phyloP scores from a whole-genome alignment of 2,329 filamentous ascomycete genomes.

The Xylaria sp. region DNA sequence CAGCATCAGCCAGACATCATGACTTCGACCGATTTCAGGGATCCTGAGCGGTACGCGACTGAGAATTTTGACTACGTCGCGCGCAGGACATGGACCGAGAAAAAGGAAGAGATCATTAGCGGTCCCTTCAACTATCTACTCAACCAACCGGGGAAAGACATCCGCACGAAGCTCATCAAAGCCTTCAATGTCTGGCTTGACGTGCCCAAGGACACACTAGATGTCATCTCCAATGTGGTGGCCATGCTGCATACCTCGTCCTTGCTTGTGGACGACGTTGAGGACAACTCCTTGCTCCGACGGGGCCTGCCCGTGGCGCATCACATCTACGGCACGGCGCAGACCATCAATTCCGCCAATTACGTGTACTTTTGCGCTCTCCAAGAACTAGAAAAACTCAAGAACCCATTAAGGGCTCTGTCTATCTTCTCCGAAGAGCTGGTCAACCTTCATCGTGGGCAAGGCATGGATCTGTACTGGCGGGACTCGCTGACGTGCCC shows the following conservation, averaged over 20 bases:
- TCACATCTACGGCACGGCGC: constrained; percentile 83
- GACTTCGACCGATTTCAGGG: constrained; percentile 55
- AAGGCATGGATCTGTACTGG: constrained; percentile 94
- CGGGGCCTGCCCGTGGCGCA: constrained; percentile 85
- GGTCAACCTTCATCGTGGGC: constrained; percentile 84
- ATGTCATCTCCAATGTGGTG: constrained; percentile 81
- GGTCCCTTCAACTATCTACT: constrained; percentile 86
- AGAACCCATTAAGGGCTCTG: constrained; percentile 71
- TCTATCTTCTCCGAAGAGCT: constrained; percentile 84
- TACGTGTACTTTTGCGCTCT: constrained; percentile 88
- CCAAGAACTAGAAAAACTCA: constrained; percentile 77
- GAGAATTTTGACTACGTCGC: constrained; percentile 66
- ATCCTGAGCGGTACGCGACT: constrained; percentile 64
- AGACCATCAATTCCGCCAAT: constrained; percentile 92
- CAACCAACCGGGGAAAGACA: constrained; percentile 84
- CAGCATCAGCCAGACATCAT: constrained; percentile 53
- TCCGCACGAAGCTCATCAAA: constrained; percentile 80
- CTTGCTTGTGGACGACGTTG: constrained; percentile 86
- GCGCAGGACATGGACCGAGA: constrained; percentile 70
- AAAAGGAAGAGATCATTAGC: constrained; percentile 81
- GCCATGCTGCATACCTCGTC: constrained; percentile 89
- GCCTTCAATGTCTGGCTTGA: constrained; percentile 85
- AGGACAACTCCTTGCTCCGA: constrained; percentile 81
- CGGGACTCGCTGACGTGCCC: constrained; percentile 85
- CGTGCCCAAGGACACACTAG: constrained; percentile 75